Percentiles rank a stretch among this genome's conserved stretches.
phyloP scores from a whole-genome alignment of 345 rosid genomes.

The Lepidium sativum region DNA sequence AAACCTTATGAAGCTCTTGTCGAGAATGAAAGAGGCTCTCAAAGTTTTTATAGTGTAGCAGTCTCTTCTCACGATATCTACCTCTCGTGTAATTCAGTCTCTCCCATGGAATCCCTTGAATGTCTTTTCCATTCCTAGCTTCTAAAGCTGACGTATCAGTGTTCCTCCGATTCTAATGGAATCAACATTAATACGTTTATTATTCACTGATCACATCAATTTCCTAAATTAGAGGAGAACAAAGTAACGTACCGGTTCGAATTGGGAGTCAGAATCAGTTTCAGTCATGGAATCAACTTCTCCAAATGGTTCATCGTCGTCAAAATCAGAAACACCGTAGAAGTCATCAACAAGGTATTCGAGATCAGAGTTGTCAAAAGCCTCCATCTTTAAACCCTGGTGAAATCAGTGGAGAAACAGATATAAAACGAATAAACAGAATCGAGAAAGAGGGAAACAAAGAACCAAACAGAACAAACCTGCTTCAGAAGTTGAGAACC shows the following conservation, averaged over 20 bases:
- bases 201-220: not conserved
- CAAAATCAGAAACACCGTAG: constrained; percentile 16
- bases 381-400: constrained; percentile 6
- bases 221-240: not conserved
- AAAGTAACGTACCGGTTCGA: constrained; percentile 34
- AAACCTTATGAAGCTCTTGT: constrained; percentile 40
- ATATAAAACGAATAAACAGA: not conserved
- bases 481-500: too few relatives aligned
- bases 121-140: constrained; percentile 83
- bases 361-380: constrained; percentile 25
- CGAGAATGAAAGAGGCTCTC: constrained; percentile 54
- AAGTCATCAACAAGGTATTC: constrained; percentile 22
- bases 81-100: constrained; percentile 68
- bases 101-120: constrained; percentile 95
- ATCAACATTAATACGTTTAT: not conserved
- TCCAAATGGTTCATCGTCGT: constrained; percentile 13
- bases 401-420: not conserved
- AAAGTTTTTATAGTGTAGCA: constrained; percentile 68
- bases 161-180: constrained; percentile 34
- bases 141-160: constrained; percentile 72
- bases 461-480: too few relatives aligned
- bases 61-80: constrained; percentile 54
- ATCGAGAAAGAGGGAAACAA: too few relatives aligned
- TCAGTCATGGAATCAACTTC: not conserved
- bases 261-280: constrained; percentile 35